These are phyloP conservation scores for Aschersonia sp. DNA, from an alignment of 2,329 filamentous ascomycete species.

Conservation along the genomic window DNA sequence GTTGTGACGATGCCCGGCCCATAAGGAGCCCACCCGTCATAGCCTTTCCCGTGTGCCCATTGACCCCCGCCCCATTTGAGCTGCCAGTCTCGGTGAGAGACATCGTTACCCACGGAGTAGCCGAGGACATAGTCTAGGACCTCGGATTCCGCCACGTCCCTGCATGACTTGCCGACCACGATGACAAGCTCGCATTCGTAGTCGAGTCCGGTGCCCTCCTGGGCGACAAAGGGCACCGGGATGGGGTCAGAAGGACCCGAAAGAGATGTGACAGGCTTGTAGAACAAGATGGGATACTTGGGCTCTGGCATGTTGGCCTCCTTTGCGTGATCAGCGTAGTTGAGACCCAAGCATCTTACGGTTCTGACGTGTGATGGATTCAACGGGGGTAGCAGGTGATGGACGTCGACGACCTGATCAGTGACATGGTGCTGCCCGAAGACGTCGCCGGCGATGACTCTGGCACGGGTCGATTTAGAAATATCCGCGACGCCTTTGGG, in stretches of 20 bases:
- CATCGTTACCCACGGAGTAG: slow-evolving; percentile 63
- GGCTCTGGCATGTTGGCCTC: slow-evolving; percentile 57
- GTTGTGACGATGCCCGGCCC: slow-evolving; percentile 55
- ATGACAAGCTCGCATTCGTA: slow-evolving; percentile 71
- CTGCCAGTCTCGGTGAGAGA: slow-evolving; percentile 71
- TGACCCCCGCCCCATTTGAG: slow-evolving; percentile 51
- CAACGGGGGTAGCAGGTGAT: slow-evolving; percentile 47
- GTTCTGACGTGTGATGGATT: slow-evolving; percentile 47
- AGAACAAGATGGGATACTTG: slow-evolving; percentile 57
- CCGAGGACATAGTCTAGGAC: slow-evolving; percentile 62
- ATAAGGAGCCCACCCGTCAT: slow-evolving; percentile 61
- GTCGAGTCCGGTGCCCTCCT: slow-evolving; percentile 52
- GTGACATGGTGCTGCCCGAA: slow-evolving; percentile 42
- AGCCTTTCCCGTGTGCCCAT: slow-evolving; percentile 60
- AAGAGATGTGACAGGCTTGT: slow-evolving; percentile 46
- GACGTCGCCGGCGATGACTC: slow-evolving; percentile 48
- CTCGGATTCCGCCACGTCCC: slow-evolving; percentile 46
- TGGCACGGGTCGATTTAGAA: slow-evolving; percentile 43
- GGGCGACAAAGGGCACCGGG: slow-evolving; percentile 49
- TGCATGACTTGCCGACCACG: slow-evolving; percentile 53
- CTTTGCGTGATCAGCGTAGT: slow-evolving; percentile 58
- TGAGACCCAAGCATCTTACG: slow-evolving; percentile 55
- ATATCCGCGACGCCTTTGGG: slow-evolving; percentile 45
- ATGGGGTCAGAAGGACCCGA: slow-evolving; percentile 50
- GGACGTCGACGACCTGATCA: slow-evolving; percentile 40